These are phyloP conservation scores for Lichtheimia ramosa DNA, from an alignment of 371 early-diverging fungal species.

Conservation along the genomic window DNA sequence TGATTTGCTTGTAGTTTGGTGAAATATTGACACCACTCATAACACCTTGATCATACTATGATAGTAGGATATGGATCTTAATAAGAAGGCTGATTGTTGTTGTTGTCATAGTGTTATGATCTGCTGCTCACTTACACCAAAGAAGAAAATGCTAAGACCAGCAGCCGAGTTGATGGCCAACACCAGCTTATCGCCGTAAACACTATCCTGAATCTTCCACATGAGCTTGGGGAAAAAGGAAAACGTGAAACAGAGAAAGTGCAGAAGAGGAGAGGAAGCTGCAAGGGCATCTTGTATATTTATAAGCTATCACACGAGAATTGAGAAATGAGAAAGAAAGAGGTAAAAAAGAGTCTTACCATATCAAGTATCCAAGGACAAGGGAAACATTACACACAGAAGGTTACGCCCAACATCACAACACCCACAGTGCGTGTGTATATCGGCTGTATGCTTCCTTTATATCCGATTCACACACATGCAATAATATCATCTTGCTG, in stretches of 20 bases:
- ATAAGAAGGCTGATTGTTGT: not conserved
- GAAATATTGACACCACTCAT: conserved; percentile 47
- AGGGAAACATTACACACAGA: too few species aligned
- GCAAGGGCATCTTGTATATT: too few species aligned
- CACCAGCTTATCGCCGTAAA: conserved; percentile 20
- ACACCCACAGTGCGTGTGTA: too few species aligned
- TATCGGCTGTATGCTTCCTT: too few species aligned
- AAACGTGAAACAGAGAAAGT: not conserved
- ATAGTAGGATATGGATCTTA: not conserved
- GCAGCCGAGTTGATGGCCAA: conserved; percentile 37
- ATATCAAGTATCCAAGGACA: too few species aligned
- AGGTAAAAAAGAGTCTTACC: too few species aligned
- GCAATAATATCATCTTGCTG: too few species aligned
- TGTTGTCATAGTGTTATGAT: not conserved
- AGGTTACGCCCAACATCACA: too few species aligned
- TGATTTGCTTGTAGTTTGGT: conserved; percentile 35
- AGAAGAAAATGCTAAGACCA: conserved; percentile 46
- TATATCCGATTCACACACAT: too few species aligned
- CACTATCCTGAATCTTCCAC: conserved; percentile 12
- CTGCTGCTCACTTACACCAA: conserved; percentile 31
- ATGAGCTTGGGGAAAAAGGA: not conserved
- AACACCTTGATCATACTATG: conserved; percentile 49
- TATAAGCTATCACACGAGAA: too few species aligned
- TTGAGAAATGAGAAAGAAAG: too few species aligned
- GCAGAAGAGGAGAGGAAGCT: not conserved